Conservation (phyloP, 495 filamentous ascomycete genomes). For the Neurospora intermedia region DNA sequence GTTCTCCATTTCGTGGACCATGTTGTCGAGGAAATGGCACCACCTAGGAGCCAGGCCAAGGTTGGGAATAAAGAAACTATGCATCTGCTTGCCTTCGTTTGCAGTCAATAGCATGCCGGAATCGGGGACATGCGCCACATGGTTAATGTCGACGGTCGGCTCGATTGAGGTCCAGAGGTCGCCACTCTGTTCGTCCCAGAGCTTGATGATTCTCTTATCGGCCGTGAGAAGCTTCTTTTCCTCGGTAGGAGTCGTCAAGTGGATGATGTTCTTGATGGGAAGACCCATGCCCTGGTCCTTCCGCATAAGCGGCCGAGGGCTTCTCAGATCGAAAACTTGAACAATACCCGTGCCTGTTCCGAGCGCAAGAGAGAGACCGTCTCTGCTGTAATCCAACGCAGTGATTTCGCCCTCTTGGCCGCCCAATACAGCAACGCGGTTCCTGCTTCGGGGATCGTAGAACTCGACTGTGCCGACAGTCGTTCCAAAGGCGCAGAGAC, state of each 20-base stretch:
- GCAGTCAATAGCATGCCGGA: constrained; percentile 90
- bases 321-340: constrained; percentile 85
- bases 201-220: constrained; percentile 93
- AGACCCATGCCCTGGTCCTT: constrained; percentile 97
- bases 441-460: constrained; percentile 80
- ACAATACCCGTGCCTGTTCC: constrained; percentile 84
- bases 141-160: constrained; percentile 86
- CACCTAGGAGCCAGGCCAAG: constrained; percentile 78
- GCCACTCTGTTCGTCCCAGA: constrained; percentile 77
- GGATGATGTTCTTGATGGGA: constrained; percentile 80
- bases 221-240: constrained; percentile 84
- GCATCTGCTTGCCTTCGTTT: constrained; percentile 63
- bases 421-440: constrained; percentile 66
- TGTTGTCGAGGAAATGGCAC: constrained; percentile 93
- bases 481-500: constrained; percentile 90
- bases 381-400: constrained; percentile 72
- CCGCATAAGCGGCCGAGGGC: constrained; percentile 68
- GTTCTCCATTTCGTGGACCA: constrained; percentile 98
- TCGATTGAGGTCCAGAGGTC: constrained; percentile 91
- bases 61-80: constrained; percentile 92
- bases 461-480: constrained; percentile 91
- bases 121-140: constrained; percentile 76
- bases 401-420: constrained; percentile 64
- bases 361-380: constrained; percentile 78
- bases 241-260: constrained; percentile 65